These are phyloP conservation scores for Corchorus capsularis DNA, from an alignment of 345 rosid genomes.

Conservation along the genomic window DNA sequence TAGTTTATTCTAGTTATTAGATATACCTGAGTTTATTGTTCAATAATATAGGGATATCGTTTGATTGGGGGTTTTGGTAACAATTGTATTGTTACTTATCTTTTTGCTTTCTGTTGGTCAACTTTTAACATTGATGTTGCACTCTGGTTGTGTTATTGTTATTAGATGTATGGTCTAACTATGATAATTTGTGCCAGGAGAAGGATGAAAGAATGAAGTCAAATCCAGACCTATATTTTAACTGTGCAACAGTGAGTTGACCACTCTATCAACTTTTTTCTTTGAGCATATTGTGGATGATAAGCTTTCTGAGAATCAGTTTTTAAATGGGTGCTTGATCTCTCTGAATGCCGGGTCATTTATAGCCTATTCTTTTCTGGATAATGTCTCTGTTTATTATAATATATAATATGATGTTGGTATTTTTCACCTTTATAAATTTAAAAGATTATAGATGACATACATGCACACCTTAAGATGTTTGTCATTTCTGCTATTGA, in stretches of 20 bases:
- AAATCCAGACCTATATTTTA: slow-evolving; percentile 72
- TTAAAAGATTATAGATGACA: neutral
- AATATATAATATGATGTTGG: neutral
- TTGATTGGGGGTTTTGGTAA: neutral
- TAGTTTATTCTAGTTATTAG: slow-evolving; percentile 5
- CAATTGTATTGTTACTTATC: neutral
- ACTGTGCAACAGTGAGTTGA: slow-evolving; percentile 70
- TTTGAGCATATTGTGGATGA: neutral
- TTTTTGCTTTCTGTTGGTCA: neutral
- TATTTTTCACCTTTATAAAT: neutral
- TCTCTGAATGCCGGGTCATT: neutral
- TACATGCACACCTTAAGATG: neutral
- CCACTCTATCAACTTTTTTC: neutral
- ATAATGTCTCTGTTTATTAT: neutral
- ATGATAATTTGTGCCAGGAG: slow-evolving; percentile 46
- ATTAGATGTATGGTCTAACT: slow-evolving; percentile 16
- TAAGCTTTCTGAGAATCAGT: slow-evolving; percentile 9
- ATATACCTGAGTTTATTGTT: neutral
- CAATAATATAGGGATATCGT: neutral
- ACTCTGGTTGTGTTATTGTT: neutral
- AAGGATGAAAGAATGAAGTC: slow-evolving; percentile 62
- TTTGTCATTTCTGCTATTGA: neutral
- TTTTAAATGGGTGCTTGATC: neutral
- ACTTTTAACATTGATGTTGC: slow-evolving; percentile 4
- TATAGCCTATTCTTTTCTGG: neutral